Percentiles rank a stretch among this genome's conserved stretches.
Conservation (phyloP, 163 green algal genomes). For the Volvox carteri region DNA sequence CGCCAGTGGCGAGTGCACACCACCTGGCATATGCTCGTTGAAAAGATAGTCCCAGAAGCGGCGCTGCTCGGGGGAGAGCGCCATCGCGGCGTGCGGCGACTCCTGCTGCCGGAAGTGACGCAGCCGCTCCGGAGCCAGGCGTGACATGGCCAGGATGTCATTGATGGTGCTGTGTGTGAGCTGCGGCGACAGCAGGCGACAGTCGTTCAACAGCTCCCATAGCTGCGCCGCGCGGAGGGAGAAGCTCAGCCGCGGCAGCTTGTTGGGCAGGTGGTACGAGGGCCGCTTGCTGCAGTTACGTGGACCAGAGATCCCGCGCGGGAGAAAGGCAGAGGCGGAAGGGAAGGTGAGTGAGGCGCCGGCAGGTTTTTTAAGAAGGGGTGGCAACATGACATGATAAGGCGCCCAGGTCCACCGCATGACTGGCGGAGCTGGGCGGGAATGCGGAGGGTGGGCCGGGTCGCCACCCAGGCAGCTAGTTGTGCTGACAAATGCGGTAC, state of each 20-base stretch:
- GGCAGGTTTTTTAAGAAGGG: too few relatives aligned
- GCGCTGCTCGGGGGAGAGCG: constrained; percentile 29
- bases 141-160: constrained; percentile 23
- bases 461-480: too few relatives aligned
- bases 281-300: constrained; percentile 56
- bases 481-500: too few relatives aligned
- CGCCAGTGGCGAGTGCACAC: constrained; percentile 47
- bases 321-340: neutral
- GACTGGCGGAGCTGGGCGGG: too few relatives aligned
- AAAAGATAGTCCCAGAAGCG: constrained; percentile 51
- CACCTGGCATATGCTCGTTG: constrained; percentile 40
- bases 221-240: constrained; percentile 41
- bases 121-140: constrained; percentile 10
- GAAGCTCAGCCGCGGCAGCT: constrained; percentile 44
- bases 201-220: constrained; percentile 48
- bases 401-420: too few relatives aligned
- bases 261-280: constrained; percentile 48
- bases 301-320: too few relatives aligned
- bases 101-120: constrained; percentile 30
- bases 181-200: constrained; percentile 26
- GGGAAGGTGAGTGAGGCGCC: neutral
- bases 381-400: neutral
- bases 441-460: too few relatives aligned
- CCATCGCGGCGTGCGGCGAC: neutral
- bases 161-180: constrained; percentile 7